phyloP scores from a whole-genome alignment of 2,329 filamentous ascomycete genomes.

The Helicocarpus griseus region DNA sequence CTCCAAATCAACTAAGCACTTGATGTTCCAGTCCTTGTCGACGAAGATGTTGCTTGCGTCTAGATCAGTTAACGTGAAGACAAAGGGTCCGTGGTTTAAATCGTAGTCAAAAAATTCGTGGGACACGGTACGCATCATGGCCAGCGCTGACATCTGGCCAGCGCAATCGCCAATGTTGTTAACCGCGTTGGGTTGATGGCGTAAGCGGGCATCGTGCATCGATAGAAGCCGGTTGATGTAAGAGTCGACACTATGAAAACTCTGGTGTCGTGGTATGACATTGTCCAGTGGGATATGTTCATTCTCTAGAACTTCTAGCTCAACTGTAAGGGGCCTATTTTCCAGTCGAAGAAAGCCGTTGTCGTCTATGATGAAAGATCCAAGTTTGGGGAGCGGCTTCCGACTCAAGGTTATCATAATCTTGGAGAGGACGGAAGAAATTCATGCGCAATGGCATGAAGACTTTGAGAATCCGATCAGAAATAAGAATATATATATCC shows the following conservation, averaged over 20 bases:
- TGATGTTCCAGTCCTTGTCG: slow-evolving; percentile 25
- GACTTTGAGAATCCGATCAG: neutral
- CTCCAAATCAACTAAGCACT: slow-evolving; percentile 24
- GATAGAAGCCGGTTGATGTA: slow-evolving; percentile 19
- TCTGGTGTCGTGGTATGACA: slow-evolving; percentile 16
- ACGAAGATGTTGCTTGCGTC: slow-evolving; percentile 31
- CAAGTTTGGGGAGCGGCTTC: slow-evolving; percentile 22
- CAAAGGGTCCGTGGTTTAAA: slow-evolving; percentile 27
- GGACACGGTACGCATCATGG: slow-evolving; percentile 20
- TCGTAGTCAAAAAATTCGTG: slow-evolving; percentile 20
- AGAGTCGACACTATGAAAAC: slow-evolving; percentile 16
- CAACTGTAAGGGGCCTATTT: slow-evolving; percentile 19
- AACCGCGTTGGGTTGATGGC: slow-evolving; percentile 20
- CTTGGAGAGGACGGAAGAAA: slow-evolving; percentile 14
- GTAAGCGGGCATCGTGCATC: slow-evolving; percentile 18
- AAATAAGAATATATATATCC: neutral
- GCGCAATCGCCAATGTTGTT: slow-evolving; percentile 18
- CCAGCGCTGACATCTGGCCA: slow-evolving; percentile 21
- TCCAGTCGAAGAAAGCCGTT: slow-evolving; percentile 14
- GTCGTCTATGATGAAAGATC: slow-evolving; percentile 24
- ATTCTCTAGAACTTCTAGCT: slow-evolving; percentile 18
- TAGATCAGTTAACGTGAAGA: slow-evolving; percentile 29
- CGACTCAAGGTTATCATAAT: slow-evolving; percentile 14
- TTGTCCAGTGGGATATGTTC: slow-evolving; percentile 17
- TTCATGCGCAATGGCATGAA: slow-evolving; percentile 11